Evolutionary conservation across 441 rosid genomes (phyloP).

Genomic region (Macaranga tanarius): DNA sequence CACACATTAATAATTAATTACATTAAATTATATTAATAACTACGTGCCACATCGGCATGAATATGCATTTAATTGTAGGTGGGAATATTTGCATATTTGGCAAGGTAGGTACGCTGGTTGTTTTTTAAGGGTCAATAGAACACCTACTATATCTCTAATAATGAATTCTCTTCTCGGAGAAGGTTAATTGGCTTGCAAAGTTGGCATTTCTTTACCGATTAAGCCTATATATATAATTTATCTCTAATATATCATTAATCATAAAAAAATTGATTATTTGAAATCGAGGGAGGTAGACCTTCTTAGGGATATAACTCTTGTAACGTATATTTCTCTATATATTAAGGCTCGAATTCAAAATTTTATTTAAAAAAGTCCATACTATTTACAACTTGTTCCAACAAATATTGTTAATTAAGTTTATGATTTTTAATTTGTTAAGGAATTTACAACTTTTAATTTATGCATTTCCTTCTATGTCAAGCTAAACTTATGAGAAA

Average conservation of each 20-base stretch:
- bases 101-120: slow-evolving; percentile 57
- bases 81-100: slow-evolving; percentile 36
- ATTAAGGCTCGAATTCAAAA: too few species aligned
- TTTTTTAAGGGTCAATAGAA: slow-evolving; percentile 35
- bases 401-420: background rate
- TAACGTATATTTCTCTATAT: too few species aligned
- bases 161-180: slow-evolving; percentile 19
- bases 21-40: background rate
- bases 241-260: too few species aligned
- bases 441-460: background rate
- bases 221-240: too few species aligned
- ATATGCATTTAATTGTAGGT: slow-evolving; percentile 25
- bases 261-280: too few species aligned
- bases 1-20: too few species aligned
- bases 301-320: too few species aligned
- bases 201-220: slow-evolving; percentile 13
- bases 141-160: slow-evolving; percentile 34
- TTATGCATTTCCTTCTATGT: background rate
- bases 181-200: slow-evolving; percentile 25
- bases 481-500: background rate
- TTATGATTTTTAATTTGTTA: background rate
- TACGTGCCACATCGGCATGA: background rate
- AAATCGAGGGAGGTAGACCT: too few species aligned
- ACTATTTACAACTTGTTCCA: too few species aligned
- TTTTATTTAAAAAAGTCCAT: too few species aligned